phyloP scores from a whole-genome alignment of 176 grass and related monocot species.

The Eremochloa ophiuroides region DNA sequence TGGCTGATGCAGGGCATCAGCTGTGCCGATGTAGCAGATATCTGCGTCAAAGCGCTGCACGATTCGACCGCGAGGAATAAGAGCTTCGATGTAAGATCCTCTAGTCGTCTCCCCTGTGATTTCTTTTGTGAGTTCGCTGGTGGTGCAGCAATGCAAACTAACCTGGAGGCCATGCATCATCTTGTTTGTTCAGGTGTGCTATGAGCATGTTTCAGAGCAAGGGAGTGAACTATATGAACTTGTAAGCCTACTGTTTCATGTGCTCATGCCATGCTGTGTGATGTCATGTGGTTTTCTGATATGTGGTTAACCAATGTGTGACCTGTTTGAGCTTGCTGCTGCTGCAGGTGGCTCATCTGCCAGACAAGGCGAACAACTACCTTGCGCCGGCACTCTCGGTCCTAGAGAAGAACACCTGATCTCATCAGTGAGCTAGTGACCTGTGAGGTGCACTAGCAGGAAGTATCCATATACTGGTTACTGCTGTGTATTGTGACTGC shows the following conservation, averaged over 20 bases:
- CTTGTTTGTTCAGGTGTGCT: slow-evolving; percentile 40
- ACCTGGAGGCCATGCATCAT: neutral
- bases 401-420: slow-evolving; percentile 74
- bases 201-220: slow-evolving; percentile 63
- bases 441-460: no score
- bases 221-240: slow-evolving; percentile 68
- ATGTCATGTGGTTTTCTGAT: neutral
- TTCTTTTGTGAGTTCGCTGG: neutral
- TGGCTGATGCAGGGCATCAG: slow-evolving; percentile 51
- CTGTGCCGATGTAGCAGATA: slow-evolving; percentile 77
- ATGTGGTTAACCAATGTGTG: neutral
- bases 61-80: slow-evolving; percentile 78
- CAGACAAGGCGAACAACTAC: slow-evolving; percentile 87
- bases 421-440: neutral
- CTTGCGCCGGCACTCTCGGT: slow-evolving; percentile 65
- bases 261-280: neutral
- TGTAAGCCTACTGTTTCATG: slow-evolving; percentile 28
- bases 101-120: neutral
- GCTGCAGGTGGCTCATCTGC: slow-evolving; percentile 73
- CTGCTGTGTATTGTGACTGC: no score
- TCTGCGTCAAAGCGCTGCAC: slow-evolving; percentile 72
- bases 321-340: neutral
- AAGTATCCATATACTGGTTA: no score
- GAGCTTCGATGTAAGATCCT: slow-evolving; percentile 70
- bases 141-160: neutral